phyloP scores from a whole-genome alignment of 2,329 filamentous ascomycete species.

The Nothomitra cinnamomea region DNA sequence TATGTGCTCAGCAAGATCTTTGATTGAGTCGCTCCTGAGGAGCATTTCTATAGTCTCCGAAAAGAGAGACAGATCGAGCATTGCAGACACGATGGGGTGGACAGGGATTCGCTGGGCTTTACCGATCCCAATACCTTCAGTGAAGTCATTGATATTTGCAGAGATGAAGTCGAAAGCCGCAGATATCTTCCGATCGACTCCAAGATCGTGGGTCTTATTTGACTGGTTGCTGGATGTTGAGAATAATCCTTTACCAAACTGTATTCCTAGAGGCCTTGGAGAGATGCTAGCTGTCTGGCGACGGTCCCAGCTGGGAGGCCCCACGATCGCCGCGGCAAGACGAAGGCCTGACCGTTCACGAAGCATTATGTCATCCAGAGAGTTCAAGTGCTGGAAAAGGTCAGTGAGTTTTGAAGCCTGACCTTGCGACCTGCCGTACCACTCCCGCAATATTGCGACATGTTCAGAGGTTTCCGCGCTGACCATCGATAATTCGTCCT shows the following conservation, averaged over 20 bases:
- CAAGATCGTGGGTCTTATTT: background rate
- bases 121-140: background rate
- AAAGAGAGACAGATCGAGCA: background rate
- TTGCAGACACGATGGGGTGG: background rate
- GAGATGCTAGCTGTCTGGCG: background rate
- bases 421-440: background rate
- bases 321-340: background rate
- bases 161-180: background rate
- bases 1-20: background rate
- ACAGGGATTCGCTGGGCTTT: background rate
- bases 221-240: background rate
- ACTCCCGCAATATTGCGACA: background rate
- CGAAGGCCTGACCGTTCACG: background rate
- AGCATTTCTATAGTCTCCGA: background rate
- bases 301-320: background rate
- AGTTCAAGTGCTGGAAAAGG: background rate
- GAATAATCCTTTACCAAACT: background rate
- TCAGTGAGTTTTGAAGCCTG: background rate
- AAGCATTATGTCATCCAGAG: constrained; percentile 1
- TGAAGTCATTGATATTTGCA: background rate
- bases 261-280: background rate
- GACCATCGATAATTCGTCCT: background rate
- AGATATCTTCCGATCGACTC: background rate
- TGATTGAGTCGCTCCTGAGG: background rate
- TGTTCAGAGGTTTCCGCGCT: background rate